Evolutionary conservation across 106 monocot species (phyloP), one percentile per base, ranked within the genome.

Genomic region (Allium sativum): DNA sequence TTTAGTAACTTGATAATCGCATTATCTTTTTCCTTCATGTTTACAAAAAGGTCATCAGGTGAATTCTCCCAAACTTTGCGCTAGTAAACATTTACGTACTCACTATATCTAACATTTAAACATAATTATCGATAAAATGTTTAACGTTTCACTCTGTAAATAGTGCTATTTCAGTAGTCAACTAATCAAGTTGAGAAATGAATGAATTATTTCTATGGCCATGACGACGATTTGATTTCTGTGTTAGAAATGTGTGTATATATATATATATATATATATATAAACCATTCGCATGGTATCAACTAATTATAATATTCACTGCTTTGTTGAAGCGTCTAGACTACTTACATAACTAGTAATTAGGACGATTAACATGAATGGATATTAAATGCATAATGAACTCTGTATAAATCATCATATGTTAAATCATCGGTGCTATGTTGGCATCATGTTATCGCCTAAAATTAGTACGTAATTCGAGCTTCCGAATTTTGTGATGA

Each of bases 331-430:
- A 20, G 21, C 46, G 48, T 21, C 47, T 43, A 18, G 62, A 62
- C 47, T 44, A 15, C 62, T 61, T 13, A 48, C 62, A 62, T 21
- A 46, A n/a, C n/a, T n/a, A n/a, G n/a, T n/a, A n/a, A 62, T 48
- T 62, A 62, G 14, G 20, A 47, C 2, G 62, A 62, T 48, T 62
- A 62, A 20, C 16, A 46, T 62, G 31, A 31, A 31, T 31, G 31
- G 1, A 48, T 50, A 5, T 15, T 11, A 61, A 61, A 61, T 61
- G 8, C 61, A 62, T 62, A 50, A 71, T 77, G 65, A 77, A 71
- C 70, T 64, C 42, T 45, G 44, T 65, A 66, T 64, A 51, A 71
- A 56, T 65, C 54, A 18, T 47, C 22, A n/a, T n/a, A 71, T 46
- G n/a, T n/a, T n/a, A n/a, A n/a, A n/a, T n/a, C 55, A 63, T 48